Percentiles rank a stretch among this genome's conserved stretches.
Evolutionary conservation across 2,329 filamentous ascomycete species (phyloP).

Genomic region (Pseudocercospora eumusae): DNA sequence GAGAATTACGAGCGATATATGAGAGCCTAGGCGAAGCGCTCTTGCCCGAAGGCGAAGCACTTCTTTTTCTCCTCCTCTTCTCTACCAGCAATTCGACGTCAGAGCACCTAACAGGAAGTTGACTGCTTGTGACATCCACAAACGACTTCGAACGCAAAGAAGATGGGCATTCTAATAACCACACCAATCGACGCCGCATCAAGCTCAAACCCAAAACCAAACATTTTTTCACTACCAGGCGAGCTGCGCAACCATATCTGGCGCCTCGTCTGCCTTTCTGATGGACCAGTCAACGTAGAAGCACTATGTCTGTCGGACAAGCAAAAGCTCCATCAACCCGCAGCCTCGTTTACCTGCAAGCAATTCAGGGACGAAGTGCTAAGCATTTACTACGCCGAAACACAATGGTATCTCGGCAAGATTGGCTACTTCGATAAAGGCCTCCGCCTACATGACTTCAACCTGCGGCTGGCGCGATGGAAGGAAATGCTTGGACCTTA

Average conservation of each 20-base stretch:
- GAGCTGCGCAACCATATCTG: slow-evolving; percentile 27
- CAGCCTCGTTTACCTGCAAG: slow-evolving; percentile 23
- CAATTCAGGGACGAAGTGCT: slow-evolving; percentile 25
- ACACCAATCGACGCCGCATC: slow-evolving; percentile 2
- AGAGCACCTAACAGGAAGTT: neutral
- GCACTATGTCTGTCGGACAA: slow-evolving; percentile 21
- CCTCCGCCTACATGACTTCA: slow-evolving; percentile 27
- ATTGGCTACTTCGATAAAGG: slow-evolving; percentile 25
- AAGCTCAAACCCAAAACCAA: neutral
- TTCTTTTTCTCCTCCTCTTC: neutral
- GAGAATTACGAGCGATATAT: slow-evolving; percentile 3
- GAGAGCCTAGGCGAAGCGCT: slow-evolving; percentile 2
- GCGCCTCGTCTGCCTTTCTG: slow-evolving; percentile 18
- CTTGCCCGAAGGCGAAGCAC: slow-evolving; percentile 5
- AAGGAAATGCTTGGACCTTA: slow-evolving; percentile 19
- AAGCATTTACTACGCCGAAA: slow-evolving; percentile 30
- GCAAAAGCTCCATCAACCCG: slow-evolving; percentile 22
- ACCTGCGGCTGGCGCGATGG: slow-evolving; percentile 22
- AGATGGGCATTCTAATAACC: slow-evolving; percentile 13
- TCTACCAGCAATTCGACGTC: neutral
- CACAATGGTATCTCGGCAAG: slow-evolving; percentile 27
- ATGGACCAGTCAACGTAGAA: slow-evolving; percentile 19
- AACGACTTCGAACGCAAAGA: neutral
- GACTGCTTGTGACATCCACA: neutral
- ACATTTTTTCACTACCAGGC: slow-evolving; percentile 20